These are phyloP conservation scores for Silene noctiflora DNA, from an alignment of 179 eudicot genomes.

Conservation along the genomic window DNA sequence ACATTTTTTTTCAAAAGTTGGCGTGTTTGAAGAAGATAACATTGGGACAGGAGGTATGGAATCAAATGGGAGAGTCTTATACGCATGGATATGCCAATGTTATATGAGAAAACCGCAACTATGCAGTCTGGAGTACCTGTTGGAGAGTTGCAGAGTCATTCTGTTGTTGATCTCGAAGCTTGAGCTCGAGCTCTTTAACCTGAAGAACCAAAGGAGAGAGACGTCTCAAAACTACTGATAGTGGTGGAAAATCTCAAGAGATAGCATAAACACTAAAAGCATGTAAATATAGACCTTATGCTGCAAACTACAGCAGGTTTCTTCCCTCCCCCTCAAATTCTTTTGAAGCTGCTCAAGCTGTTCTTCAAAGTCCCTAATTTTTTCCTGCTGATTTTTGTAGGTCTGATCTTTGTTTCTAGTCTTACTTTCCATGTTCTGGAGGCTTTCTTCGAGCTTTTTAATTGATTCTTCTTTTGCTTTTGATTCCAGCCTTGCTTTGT, in stretches of 20 bases:
- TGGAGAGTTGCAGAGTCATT: constrained; percentile 51
- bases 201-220: constrained; percentile 20
- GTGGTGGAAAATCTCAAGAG: not conserved
- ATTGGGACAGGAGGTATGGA: no score
- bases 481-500: constrained; percentile 54
- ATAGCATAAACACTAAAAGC: not conserved
- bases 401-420: constrained; percentile 61
- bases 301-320: constrained; percentile 55
- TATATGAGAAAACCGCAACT: not conserved
- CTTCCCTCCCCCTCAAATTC: constrained; percentile 64
- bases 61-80: no score
- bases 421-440: constrained; percentile 52
- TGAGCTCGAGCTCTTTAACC: constrained; percentile 76
- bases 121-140: constrained; percentile 38
- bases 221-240: constrained; percentile 11
- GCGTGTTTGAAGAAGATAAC: no score
- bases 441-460: constrained; percentile 56
- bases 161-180: constrained; percentile 55
- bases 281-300: constrained; percentile 43
- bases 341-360: constrained; percentile 63
- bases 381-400: constrained; percentile 57
- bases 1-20: no score
- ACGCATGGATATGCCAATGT: no score
- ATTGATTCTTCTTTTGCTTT: constrained; percentile 58
- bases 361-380: constrained; percentile 55